Evolutionary conservation across 148 eudicot species (phyloP).

Genomic region (Limonium bicolor): DNA sequence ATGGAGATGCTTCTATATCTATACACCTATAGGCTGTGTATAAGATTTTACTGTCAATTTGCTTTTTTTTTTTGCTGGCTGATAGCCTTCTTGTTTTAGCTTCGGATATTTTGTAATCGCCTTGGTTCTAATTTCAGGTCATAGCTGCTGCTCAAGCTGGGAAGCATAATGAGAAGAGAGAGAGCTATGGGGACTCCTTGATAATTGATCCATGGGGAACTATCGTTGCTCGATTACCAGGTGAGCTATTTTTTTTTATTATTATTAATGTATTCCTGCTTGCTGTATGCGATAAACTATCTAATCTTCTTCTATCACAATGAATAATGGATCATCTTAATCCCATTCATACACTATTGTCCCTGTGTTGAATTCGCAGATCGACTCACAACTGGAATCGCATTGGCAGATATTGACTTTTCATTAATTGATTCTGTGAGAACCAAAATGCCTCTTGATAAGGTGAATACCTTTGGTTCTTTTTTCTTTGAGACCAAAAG

Average conservation of each 20-base stretch:
- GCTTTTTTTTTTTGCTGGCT: too few species aligned
- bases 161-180: slow-evolving; percentile 76
- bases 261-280: too few species aligned
- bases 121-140: slow-evolving; percentile 29
- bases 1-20: too few species aligned
- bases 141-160: slow-evolving; percentile 99
- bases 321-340: neutral
- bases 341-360: neutral
- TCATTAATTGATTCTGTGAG: slow-evolving; percentile 61
- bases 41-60: too few species aligned
- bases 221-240: slow-evolving; percentile 63
- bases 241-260: slow-evolving; percentile 39
- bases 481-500: neutral
- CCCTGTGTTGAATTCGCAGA: slow-evolving; percentile 29
- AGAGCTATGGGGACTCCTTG: slow-evolving; percentile 77
- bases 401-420: slow-evolving; percentile 76
- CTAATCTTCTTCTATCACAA: neutral
- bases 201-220: slow-evolving; percentile 98
- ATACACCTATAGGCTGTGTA: too few species aligned
- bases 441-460: slow-evolving; percentile 74
- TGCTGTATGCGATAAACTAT: neutral
- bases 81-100: too few species aligned
- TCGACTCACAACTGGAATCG: slow-evolving; percentile 69
- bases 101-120: too few species aligned
- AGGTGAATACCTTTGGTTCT: slow-evolving; percentile 23